Evolutionary conservation across 2,329 filamentous ascomycete species (phyloP), one percentile per base, ranked within the genome.

Genomic region (Neofusicoccum cordaticola): DNA sequence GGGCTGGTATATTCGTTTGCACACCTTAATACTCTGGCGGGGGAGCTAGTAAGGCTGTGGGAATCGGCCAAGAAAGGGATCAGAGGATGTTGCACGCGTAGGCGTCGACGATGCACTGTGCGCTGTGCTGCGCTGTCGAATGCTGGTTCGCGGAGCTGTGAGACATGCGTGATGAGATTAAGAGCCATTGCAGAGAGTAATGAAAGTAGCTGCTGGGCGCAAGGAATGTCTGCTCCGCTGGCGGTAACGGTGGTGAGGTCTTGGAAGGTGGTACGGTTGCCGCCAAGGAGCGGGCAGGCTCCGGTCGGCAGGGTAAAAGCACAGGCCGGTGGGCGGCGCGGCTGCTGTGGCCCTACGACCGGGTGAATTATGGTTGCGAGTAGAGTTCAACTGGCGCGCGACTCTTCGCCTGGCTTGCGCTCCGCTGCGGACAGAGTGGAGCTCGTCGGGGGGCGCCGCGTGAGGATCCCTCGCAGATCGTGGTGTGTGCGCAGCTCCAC

Each of bases 391-490:
- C 9, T 15, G 39, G 27, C 17, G 45, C 11, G 17, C 22, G 27
- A 51, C 8, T 5, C 47, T 51, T 51, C 39, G 39, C 52, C 12
- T 34, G 19, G 8, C 13, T 44, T 13, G 53, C 15, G 53, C 53
- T 44, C 41, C 39, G 53, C 53, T 45, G 53, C n/a, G 53, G 56
- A 19, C 31, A 52, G 41, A 17, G 39, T 58, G 39, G 37, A 56
- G 50, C 13, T 11, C 31, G 5, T 13, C 50, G 50, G 17, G 52
- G 27, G 48, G 50, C 34, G 17, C n/a, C 41, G 41, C 5, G 27
- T 15, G 50, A 44, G 27, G 56, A 60, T 60, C 56, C 56, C 42
- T 60, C 31, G 56, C 56, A 60, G 56, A 60, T 60, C 56, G n/a
- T 60, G 27, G 56, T 35, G 27, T 44, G 41, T 58, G 53, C 53